phyloP scores from a whole-genome alignment of 2,329 filamentous ascomycete genomes.

The Trichoderma endophyticum region DNA sequence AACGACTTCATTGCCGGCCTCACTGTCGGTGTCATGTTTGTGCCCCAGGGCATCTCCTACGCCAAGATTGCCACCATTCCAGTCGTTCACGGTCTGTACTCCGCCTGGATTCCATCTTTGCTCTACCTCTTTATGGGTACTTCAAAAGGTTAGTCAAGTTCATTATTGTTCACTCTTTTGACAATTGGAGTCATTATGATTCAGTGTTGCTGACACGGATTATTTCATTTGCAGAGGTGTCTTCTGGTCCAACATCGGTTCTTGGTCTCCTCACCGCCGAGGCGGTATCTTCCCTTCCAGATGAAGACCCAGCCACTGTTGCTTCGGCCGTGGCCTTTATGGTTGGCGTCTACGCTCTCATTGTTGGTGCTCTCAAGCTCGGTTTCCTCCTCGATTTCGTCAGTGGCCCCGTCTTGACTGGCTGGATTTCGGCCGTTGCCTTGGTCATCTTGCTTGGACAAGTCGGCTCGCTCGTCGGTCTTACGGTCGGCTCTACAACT shows the following conservation, averaged over 20 bases:
- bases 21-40: conserved; percentile 58
- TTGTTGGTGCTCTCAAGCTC: conserved; percentile 59
- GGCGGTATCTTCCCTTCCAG: conserved; percentile 51
- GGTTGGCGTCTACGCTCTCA: conserved; percentile 59
- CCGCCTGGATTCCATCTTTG: conserved; percentile 55
- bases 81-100: conserved; percentile 58
- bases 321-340: conserved; percentile 61
- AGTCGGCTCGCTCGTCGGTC: conserved; percentile 58
- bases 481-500: conserved; percentile 49
- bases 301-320: conserved; percentile 54
- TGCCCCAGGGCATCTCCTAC: conserved; percentile 61
- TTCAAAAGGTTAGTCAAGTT: conserved; percentile 48
- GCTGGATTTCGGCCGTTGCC: conserved; percentile 64
- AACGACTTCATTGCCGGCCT: conserved; percentile 61
- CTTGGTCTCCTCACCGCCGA: conserved; percentile 62
- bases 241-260: conserved; percentile 61
- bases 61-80: conserved; percentile 61
- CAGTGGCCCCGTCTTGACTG: conserved; percentile 60
- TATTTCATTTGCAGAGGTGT: conserved; percentile 45
- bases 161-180: neutral
- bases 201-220: neutral
- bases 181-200: neutral
- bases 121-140: conserved; percentile 60
- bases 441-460: conserved; percentile 66
- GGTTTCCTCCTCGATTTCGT: conserved; percentile 66